Conservation (phyloP, 2,329 filamentous ascomycete species). For the Aspergillus pseudoglaucus region DNA sequence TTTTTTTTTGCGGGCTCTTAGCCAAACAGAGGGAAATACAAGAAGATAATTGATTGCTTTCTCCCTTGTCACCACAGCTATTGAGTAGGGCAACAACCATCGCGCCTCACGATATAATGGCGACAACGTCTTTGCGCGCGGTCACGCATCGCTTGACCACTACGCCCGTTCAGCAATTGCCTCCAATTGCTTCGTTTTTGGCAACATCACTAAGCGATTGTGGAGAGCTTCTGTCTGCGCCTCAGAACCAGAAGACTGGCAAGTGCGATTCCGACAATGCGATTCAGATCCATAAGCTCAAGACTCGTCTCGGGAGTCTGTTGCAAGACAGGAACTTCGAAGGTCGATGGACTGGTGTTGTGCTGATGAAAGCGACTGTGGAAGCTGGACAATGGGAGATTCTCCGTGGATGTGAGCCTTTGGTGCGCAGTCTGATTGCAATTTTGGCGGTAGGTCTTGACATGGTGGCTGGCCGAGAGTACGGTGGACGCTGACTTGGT, state of each 20-base stretch:
- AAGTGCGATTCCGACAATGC: conserved; percentile 60
- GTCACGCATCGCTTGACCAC: conserved; percentile 55
- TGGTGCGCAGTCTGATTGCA: conserved; percentile 69
- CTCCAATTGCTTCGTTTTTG: conserved; percentile 64
- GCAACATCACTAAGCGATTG: conserved; percentile 50
- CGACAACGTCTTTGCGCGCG: conserved; percentile 34
- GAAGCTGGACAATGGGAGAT: conserved; percentile 82
- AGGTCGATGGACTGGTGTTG: conserved; percentile 70
- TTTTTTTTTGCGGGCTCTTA: conserved; percentile 1
- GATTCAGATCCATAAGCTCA: conserved; percentile 73
- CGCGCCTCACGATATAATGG: conserved; percentile 10
- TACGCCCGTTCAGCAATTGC: conserved; percentile 65
- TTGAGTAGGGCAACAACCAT: too few relatives aligned
- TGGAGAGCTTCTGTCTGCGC: conserved; percentile 55
- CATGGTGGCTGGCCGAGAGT: not conserved
- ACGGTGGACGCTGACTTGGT: conserved; percentile 9
- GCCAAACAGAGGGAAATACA: too few relatives aligned
- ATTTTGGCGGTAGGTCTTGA: conserved; percentile 58
- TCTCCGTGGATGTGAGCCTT: conserved; percentile 64
- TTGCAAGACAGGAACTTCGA: conserved; percentile 69
- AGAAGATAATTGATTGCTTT: not conserved
- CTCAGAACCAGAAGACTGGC: conserved; percentile 51
- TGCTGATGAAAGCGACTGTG: conserved; percentile 71
- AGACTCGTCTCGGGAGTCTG: conserved; percentile 68
- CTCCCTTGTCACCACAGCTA: conserved; percentile 4